Percentiles rank a stretch among this genome's conserved stretches.
Evolutionary conservation across 306 rosid genomes (phyloP).

Genomic region (Dicorynia guianensis): DNA sequence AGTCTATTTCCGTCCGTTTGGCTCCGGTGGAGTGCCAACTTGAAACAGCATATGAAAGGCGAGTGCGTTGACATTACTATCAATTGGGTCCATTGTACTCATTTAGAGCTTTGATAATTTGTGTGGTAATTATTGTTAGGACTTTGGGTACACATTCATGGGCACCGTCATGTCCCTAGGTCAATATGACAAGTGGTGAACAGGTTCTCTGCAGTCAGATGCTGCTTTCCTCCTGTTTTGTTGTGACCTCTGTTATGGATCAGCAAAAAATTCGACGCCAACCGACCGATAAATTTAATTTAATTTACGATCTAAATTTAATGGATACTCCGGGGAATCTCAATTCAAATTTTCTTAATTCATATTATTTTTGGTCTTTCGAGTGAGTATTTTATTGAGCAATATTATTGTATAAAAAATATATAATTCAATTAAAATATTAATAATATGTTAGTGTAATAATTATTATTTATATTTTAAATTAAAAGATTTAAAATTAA

Average conservation of each 20-base stretch:
- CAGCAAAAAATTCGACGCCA: no score
- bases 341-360: no score
- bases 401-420: no score
- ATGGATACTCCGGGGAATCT: no score
- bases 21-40: constrained; percentile 49
- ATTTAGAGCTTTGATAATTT: constrained; percentile 41
- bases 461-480: no score
- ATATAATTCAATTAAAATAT: no score
- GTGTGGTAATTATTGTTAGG: constrained; percentile 45
- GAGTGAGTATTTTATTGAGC: no score
- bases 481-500: no score
- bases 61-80: constrained; percentile 51
- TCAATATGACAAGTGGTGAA: constrained; percentile 37
- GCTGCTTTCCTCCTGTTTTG: constrained; percentile 24
- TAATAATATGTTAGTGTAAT: no score
- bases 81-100: constrained; percentile 35
- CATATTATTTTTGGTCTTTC: no score
- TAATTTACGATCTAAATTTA: no score
- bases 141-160: constrained; percentile 22
- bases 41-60: constrained; percentile 39
- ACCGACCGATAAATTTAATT: no score
- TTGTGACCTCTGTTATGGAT: constrained; percentile 37
- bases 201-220: constrained; percentile 5
- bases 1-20: constrained; percentile 45
- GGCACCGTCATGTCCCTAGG: constrained; percentile 38